Evolutionary conservation across 2,329 filamentous ascomycete species (phyloP), one percentile per base, ranked within the genome.

Genomic region (Cladosporium sp.): DNA sequence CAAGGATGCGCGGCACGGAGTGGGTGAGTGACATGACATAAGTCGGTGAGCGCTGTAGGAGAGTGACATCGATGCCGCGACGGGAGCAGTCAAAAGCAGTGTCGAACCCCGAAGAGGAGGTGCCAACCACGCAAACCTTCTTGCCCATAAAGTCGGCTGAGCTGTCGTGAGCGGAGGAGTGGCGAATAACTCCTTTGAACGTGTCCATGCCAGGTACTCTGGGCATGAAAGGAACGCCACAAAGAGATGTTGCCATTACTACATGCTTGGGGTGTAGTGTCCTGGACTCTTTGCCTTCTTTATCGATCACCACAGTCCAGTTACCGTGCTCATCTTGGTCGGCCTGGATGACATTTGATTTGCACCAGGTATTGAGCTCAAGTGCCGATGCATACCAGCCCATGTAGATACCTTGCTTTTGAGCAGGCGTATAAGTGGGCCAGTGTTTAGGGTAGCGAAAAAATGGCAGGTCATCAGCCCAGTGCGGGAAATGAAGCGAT

Each of bases 341-440:
- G 0, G 77, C 69, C 0, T 69, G 65, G 1, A 61, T 64, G 0
- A 86, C 57, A 1, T 68, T 73, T 0, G 80, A 80, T 9, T 65
- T 68, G 0, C 72, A 78, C 84, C 83, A 86, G 20, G 85, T 76
- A 53, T 86, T 84, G 35, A 88, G 73, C 57, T 88, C 84, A n/a
- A 87, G 71, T 0, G 80, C 65, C 4, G 70, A 75, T 0, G 77
- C 83, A 55, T 88, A 87, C 86, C 60, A 87, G n/a, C 32, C 32
- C 32, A 33, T 33, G n/a, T 33, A 33, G n/a, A 33, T 33, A 33
- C 32, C 32, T 12, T 33, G 32, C 32, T 33, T 86, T 63, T 86
- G 83, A 5, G 32, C 32, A 13, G 32, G 32, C 32, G 32, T 33
- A 15, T 33, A 33, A 5, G 32, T 33, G 12, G 32, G 32, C 32